Conservation (phyloP, 2,329 filamentous ascomycete species). For the Grosmannia penicillata region DNA sequence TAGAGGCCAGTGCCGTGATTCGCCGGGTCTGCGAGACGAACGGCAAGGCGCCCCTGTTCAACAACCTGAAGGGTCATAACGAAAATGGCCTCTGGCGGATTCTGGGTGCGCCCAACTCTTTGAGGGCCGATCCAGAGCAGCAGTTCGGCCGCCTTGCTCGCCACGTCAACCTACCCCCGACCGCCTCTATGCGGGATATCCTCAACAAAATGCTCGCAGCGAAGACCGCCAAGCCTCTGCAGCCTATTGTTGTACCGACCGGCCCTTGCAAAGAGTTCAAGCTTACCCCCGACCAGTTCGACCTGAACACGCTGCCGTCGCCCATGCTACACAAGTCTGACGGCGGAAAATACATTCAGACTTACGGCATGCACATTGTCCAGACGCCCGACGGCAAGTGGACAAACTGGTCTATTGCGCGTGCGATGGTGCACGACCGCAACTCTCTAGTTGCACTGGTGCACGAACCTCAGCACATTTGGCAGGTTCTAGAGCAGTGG, state of each 20-base stretch:
- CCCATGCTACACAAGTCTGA: slow-evolving; percentile 28
- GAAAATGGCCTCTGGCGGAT: slow-evolving; percentile 31
- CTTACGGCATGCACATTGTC: slow-evolving; percentile 32
- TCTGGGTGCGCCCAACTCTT: slow-evolving; percentile 25
- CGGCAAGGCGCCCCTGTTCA: slow-evolving; percentile 34
- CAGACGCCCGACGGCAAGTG: slow-evolving; percentile 28
- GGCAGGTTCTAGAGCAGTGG: slow-evolving; percentile 30
- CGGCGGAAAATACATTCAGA: slow-evolving; percentile 35
- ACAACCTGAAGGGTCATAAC: slow-evolving; percentile 29
- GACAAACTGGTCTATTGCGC: slow-evolving; percentile 31
- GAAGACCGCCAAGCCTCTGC: slow-evolving; percentile 17
- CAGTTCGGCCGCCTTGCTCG: slow-evolving; percentile 26
- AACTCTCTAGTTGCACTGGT: slow-evolving; percentile 25
- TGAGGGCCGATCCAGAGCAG: slow-evolving; percentile 18
- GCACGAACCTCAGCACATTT: slow-evolving; percentile 29
- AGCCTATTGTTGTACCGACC: slow-evolving; percentile 17
- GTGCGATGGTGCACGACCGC: slow-evolving; percentile 30
- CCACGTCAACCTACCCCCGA: slow-evolving; percentile 24
- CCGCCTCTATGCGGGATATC: slow-evolving; percentile 21
- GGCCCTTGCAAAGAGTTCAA: slow-evolving; percentile 28
- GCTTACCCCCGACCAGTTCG: slow-evolving; percentile 22
- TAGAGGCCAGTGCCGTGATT: slow-evolving; percentile 32
- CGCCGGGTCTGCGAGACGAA: slow-evolving; percentile 27
- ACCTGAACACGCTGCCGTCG: slow-evolving; percentile 24
- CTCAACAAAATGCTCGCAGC: slow-evolving; percentile 25